phyloP scores from a whole-genome alignment of 2,329 filamentous ascomycete genomes.

The Metarhizium album region DNA sequence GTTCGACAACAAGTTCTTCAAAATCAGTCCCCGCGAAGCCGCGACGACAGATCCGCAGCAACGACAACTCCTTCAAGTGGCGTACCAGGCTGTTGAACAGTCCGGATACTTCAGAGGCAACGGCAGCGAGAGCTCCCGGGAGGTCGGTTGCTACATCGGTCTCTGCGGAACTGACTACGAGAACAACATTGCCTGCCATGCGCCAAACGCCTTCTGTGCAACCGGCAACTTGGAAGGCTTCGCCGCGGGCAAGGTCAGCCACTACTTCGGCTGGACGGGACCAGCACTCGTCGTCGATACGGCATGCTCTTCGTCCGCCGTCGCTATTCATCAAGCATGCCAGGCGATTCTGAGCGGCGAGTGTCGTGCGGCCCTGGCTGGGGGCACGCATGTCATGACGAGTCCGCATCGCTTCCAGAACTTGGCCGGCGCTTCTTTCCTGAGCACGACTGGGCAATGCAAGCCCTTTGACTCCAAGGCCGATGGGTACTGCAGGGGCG shows the following conservation, averaged over 20 bases:
- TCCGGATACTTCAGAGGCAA: slow-evolving; percentile 11
- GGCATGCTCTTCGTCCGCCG: slow-evolving; percentile 4
- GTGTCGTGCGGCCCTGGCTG: slow-evolving; percentile 53
- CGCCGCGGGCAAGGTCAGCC: slow-evolving; percentile 1
- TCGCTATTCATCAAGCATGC: slow-evolving; percentile 5
- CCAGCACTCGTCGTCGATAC: slow-evolving; percentile 7
- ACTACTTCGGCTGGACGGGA: slow-evolving; percentile 4
- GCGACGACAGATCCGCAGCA: slow-evolving; percentile 29
- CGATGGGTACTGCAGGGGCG: slow-evolving; percentile 74
- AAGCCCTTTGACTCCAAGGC: slow-evolving; percentile 28
- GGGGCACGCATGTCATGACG: slow-evolving; percentile 45
- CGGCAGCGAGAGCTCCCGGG: background rate
- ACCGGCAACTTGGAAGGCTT: slow-evolving; percentile 1
- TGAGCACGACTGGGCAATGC: slow-evolving; percentile 25
- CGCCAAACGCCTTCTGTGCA: slow-evolving; percentile 11
- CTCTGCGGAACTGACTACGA: slow-evolving; percentile 30
- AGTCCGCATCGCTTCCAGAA: slow-evolving; percentile 12
- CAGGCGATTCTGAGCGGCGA: slow-evolving; percentile 23
- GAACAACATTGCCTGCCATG: slow-evolving; percentile 25
- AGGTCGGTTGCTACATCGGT: slow-evolving; percentile 13
- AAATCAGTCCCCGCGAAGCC: slow-evolving; percentile 24
- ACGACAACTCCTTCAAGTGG: slow-evolving; percentile 25
- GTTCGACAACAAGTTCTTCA: slow-evolving; percentile 32
- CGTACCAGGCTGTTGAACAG: slow-evolving; percentile 29
- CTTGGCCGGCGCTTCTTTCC: slow-evolving; percentile 20